These are phyloP conservation scores for Tuber aestivum DNA, from an alignment of 495 filamentous ascomycete species.

Conservation along the genomic window DNA sequence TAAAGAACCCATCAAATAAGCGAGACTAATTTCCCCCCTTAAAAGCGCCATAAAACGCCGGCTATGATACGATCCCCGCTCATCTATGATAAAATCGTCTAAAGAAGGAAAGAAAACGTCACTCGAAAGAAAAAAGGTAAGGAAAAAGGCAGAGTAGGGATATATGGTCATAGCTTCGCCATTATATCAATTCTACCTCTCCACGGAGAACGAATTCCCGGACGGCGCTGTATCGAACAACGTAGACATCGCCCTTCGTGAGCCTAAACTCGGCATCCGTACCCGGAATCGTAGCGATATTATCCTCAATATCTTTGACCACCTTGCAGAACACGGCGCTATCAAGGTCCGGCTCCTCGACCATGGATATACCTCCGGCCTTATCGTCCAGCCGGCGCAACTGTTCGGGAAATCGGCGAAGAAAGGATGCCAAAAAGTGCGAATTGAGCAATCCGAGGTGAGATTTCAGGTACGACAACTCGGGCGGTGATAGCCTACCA, in stretches of 20 bases:
- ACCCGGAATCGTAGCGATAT: slow-evolving; percentile 51
- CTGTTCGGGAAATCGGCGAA: slow-evolving; percentile 67
- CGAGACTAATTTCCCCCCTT: background rate
- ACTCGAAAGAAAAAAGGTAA: slow-evolving; percentile 17
- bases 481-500: slow-evolving; percentile 60
- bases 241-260: slow-evolving; percentile 75
- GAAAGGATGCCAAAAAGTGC: slow-evolving; percentile 76
- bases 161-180: slow-evolving; percentile 18
- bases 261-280: slow-evolving; percentile 56
- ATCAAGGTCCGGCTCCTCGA: slow-evolving; percentile 75
- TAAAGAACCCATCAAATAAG: background rate
- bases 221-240: slow-evolving; percentile 80
- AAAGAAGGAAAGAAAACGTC: slow-evolving; percentile 1
- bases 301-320: slow-evolving; percentile 50
- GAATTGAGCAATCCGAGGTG: slow-evolving; percentile 75
- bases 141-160: slow-evolving; percentile 9
- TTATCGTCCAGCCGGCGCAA: slow-evolving; percentile 84
- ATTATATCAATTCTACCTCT: slow-evolving; percentile 73
- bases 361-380: slow-evolving; percentile 82
- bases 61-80: background rate
- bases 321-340: slow-evolving; percentile 78
- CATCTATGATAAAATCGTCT: background rate
- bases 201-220: slow-evolving; percentile 63
- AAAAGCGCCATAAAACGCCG: background rate
- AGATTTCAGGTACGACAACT: slow-evolving; percentile 68